phyloP scores from a whole-genome alignment of 306 rosid genomes.

The Senna siamea region DNA sequence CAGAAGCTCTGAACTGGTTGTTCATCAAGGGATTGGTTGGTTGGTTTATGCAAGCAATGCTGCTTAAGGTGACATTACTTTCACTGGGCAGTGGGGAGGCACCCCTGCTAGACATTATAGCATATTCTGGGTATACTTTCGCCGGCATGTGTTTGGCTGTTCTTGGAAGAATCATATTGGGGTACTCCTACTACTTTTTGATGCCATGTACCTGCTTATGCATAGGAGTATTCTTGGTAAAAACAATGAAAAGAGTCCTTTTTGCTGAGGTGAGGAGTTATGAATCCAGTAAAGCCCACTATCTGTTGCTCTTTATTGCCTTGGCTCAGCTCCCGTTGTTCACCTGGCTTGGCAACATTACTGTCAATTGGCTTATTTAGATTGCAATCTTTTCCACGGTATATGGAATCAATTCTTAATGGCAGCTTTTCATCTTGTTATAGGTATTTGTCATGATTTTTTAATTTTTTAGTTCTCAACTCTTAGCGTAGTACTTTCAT shows the following conservation, averaged over 20 bases:
- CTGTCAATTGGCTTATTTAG: slow-evolving; percentile 88
- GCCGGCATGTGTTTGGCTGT: slow-evolving; percentile 86
- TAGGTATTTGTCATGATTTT: not conserved
- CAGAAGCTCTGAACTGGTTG: slow-evolving; percentile 91
- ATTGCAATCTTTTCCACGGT: slow-evolving; percentile 36
- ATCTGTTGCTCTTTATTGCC: slow-evolving; percentile 88
- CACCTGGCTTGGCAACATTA: slow-evolving; percentile 90
- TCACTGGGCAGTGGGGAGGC: slow-evolving; percentile 87
- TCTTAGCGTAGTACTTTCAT: not conserved
- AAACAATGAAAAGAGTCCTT: slow-evolving; percentile 92
- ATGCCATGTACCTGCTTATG: slow-evolving; percentile 92
- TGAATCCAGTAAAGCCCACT: slow-evolving; percentile 90
- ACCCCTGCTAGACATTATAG: slow-evolving; percentile 83
- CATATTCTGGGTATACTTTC: slow-evolving; percentile 84
- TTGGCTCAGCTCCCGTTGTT: slow-evolving; percentile 92
- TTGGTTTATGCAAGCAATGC: slow-evolving; percentile 81
- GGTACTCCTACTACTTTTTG: slow-evolving; percentile 77
- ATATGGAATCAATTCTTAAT: slow-evolving; percentile 39
- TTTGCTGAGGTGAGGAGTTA: slow-evolving; percentile 89
- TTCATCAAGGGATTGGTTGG: slow-evolving; percentile 93
- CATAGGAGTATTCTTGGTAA: slow-evolving; percentile 97
- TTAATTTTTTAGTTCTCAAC: not conserved
- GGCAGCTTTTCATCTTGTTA: not conserved
- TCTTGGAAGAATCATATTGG: slow-evolving; percentile 64
- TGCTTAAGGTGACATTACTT: slow-evolving; percentile 74